Base-by-base conservation (phyloP, 441 rosid genomes). In the Raphanus hybrid region DNA sequence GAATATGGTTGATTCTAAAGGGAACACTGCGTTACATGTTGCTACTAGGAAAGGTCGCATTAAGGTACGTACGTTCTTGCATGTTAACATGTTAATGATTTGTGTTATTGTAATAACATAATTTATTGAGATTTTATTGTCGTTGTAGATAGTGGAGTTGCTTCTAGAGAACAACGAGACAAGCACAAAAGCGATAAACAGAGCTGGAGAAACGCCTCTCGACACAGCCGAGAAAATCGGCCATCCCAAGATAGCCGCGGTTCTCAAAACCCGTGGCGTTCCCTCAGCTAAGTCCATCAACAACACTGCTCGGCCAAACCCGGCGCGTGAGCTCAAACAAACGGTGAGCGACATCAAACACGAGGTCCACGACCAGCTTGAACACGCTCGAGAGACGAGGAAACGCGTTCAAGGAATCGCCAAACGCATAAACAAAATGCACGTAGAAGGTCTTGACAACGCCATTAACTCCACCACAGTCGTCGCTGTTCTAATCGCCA, bases 1-100 rank as follows among this genome's bases (percentile, higher is more conserved):
- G 59, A 88, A 87, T 78, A 85, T 85, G 85, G 83, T 82, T 32
- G 97, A 92, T 77, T 81, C 74, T 10, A 90, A 89, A 69, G 94
- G 97, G 59, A 92, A 91, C 75, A 76, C 92, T 4, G 78, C 96
- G 8, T 81, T 92, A 80, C 96, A 92, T 81, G 89, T 92, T 58
- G 92, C 92, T 5, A 74, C 91, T 15, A 71, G 96, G 16, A 92
- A 92, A 84, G 94, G 92, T 69, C 84, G 60, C 60, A 55, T 12
- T 18, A 55, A 55, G 60, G 60, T 55, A 55, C 59, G 59, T 54
- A 50, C 57, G 57, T 14, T 7, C 5, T 55, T 55, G 3, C 59
- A 48, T 48, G 55, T 50, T 14, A 50, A 14, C 57, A 50, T 50
- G 57, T 58, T 41, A 41, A 41, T 41, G 45, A 41, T 41, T 27